A percentile compares a stretch with the other conserved stretches of the same genome.
These are phyloP conservation scores for Lactarius hatsudake DNA, from an alignment of 768 basidiomycete species.

Conservation along the genomic window DNA sequence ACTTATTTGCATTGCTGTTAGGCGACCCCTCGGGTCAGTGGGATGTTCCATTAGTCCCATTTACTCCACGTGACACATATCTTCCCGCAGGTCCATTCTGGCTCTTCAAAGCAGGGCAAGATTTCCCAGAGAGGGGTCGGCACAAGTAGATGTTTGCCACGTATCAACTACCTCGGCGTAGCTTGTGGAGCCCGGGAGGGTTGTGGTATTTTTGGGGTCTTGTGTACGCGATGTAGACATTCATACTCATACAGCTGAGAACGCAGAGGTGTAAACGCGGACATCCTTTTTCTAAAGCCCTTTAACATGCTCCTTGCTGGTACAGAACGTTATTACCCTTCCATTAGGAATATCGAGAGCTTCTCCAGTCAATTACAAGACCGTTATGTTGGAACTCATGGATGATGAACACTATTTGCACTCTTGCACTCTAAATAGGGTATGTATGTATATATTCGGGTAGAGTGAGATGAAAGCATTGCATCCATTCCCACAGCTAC, in stretches of 20 bases:
- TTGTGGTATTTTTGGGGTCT: background rate
- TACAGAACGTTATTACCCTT: background rate
- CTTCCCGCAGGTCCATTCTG: conserved; percentile 59
- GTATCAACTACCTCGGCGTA: background rate
- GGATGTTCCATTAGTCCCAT: background rate
- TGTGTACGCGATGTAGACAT: background rate
- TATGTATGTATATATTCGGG: too few species aligned
- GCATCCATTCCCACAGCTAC: too few species aligned
- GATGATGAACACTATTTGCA: too few species aligned
- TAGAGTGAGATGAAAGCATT: too few species aligned
- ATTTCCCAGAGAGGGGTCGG: conserved; percentile 16
- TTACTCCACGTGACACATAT: conserved; percentile 7
- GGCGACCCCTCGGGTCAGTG: conserved; percentile 64
- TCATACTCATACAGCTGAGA: background rate
- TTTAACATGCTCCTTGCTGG: background rate
- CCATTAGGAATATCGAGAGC: background rate
- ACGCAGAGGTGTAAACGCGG: background rate
- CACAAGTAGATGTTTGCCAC: background rate
- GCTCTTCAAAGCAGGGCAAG: conserved; percentile 50
- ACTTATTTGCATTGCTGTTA: conserved; percentile 28
- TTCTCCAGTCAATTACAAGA: background rate
- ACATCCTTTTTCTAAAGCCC: background rate
- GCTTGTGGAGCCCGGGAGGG: background rate
- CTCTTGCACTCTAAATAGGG: too few species aligned
- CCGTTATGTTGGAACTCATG: too few species aligned